Conservation (phyloP, 2,329 filamentous ascomycete genomes). For the Dothidotthia symphoricarpi region DNA sequence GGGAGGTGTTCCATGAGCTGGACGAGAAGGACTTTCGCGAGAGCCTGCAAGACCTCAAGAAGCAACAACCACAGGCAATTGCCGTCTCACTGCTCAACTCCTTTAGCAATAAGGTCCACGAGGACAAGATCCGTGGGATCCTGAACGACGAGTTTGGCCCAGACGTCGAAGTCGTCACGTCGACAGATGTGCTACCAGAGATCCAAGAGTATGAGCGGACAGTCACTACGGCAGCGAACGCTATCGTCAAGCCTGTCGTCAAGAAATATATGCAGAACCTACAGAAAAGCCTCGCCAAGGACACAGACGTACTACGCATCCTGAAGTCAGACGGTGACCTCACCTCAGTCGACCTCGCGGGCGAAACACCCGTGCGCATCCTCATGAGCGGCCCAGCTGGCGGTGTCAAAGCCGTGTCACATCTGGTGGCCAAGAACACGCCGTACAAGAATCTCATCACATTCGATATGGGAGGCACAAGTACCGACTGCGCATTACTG, state of each 20-base stretch:
- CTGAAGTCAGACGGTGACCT: conserved; percentile 52
- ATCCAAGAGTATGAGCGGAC: conserved; percentile 53
- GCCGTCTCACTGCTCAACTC: conserved; percentile 51
- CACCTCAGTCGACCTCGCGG: conserved; percentile 47
- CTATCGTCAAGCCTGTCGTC: conserved; percentile 50
- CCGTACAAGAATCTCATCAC: conserved; percentile 52
- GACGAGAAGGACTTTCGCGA: conserved; percentile 43
- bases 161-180: conserved; percentile 47
- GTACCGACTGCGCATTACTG: conserved; percentile 51
- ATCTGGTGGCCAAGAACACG: conserved; percentile 48
- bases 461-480: conserved; percentile 54
- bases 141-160: conserved; percentile 47
- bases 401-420: conserved; percentile 51
- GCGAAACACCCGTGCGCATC: conserved; percentile 50
- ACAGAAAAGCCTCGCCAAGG: conserved; percentile 39
- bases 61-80: conserved; percentile 47
- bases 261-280: conserved; percentile 48
- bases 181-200: conserved; percentile 48
- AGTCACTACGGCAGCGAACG: conserved; percentile 50
- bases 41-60: conserved; percentile 41
- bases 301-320: conserved; percentile 49
- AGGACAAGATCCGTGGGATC: conserved; percentile 41
- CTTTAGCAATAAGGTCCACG: conserved; percentile 47
- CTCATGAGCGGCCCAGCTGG: conserved; percentile 54
- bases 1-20: conserved; percentile 43